Evolutionary conservation across 2,329 filamentous ascomycete genomes (phyloP).

Genomic region (Immersiporthe knoxdaviesiana): DNA sequence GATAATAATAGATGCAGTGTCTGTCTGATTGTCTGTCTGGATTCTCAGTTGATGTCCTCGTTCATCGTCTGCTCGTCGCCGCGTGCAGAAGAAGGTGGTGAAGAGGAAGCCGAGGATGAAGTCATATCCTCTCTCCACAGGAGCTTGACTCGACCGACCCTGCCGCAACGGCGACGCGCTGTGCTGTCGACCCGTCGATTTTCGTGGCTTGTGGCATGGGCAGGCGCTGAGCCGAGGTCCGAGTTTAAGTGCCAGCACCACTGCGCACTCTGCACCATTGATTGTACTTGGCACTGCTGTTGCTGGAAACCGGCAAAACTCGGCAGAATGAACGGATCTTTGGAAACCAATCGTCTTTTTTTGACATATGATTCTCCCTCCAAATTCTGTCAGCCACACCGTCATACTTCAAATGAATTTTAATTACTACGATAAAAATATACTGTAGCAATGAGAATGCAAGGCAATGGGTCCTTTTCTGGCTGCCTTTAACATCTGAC

Average conservation of each 20-base stretch:
- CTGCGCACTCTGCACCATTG: not conserved
- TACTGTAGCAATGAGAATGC: not conserved
- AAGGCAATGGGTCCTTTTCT: not conserved
- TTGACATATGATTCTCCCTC: not conserved
- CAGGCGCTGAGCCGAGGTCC: constrained; percentile 26
- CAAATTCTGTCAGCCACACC: no score
- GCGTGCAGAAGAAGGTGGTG: not conserved
- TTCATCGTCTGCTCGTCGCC: constrained; percentile 23
- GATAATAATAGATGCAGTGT: not conserved
- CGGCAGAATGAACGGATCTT: not conserved
- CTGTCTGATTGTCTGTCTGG: not conserved
- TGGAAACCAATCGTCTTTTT: not conserved
- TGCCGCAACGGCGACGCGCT: not conserved
- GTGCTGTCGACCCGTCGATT: constrained; percentile 3
- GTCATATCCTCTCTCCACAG: not conserved
- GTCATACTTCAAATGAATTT: not conserved
- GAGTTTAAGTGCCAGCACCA: not conserved
- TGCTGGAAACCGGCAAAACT: not conserved
- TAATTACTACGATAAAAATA: no score
- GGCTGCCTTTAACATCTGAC: not conserved
- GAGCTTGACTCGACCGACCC: not conserved
- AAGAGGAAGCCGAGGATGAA: not conserved
- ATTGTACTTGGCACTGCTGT: no score
- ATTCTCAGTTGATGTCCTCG: constrained; percentile 26
- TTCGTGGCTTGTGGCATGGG: constrained; percentile 10